Base-by-base conservation (phyloP, 1,284 basidiomycete species). In the Puccinia polysora region DNA sequence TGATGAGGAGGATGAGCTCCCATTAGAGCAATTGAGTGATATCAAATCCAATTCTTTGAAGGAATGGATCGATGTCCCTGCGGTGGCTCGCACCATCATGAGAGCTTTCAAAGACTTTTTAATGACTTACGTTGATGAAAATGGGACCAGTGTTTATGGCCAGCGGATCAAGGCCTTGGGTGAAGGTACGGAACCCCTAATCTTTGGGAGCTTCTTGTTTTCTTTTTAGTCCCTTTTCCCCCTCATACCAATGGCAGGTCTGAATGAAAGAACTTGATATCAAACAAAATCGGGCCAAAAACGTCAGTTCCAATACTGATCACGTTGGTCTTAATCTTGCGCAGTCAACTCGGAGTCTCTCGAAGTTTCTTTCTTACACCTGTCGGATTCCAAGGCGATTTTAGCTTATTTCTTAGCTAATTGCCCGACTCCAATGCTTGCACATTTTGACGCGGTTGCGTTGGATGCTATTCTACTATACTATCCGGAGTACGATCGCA, bases 341-440 rank as follows among this genome's bases (percentile, higher is more conserved):
- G 96, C 74, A 95, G 92, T 88, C 79, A 98, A 99, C 81, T 87
- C 92, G 38, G 96, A 98, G 81, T 97, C 94, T 1, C 86, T 99
- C 73, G 95, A 98, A 80, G 89, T 98, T 20, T 97, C 93, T 0
- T 98, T 94, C 81, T 84, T 91, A 20, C 92, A 99, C 78, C 86
- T 98, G 18, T 88, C 90, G 0, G 83, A 88, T 73, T 89, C 91
- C 23, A 96, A 96, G 77, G 90, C 95, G 12, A 93, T 97, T 76
- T 84, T 99, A 32, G 94, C 95, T 38, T 98, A 95, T 80, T 98
- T 98, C 83, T 84, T 99, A 55, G 91, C 90, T 77, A 97, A 97
- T 81, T 91, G 90, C 52, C 96, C 96, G 0, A 84, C 88, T 32
- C 86, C 90, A 10, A 95, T 98, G 88, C 86, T 99, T 32, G 84